phyloP scores from a whole-genome alignment of 495 filamentous ascomycete species.

The Talaromyces thailandensis region DNA sequence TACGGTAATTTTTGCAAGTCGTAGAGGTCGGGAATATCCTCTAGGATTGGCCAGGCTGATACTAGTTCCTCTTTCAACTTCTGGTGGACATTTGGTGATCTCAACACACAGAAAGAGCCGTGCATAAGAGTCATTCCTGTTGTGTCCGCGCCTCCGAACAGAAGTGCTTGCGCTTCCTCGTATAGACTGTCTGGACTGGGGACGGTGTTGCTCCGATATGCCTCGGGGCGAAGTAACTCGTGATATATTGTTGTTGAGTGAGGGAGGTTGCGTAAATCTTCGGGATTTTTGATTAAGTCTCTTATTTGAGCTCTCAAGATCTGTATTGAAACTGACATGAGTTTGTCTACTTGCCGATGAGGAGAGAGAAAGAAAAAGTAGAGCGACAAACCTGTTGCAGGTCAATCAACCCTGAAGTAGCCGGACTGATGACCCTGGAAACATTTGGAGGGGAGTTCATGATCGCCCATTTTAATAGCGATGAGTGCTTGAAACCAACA shows the following conservation, averaged over 20 bases:
- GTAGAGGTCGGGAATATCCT: constrained; percentile 4
- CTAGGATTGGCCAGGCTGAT: constrained; percentile 9
- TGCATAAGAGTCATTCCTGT: constrained; percentile 23
- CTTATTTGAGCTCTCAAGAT: constrained; percentile 14
- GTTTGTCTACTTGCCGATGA: not conserved
- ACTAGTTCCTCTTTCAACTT: constrained; percentile 18
- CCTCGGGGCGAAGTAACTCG: constrained; percentile 19
- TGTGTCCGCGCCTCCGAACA: constrained; percentile 35
- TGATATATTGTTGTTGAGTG: constrained; percentile 29
- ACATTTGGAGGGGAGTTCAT: constrained; percentile 19
- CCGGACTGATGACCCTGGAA: constrained; percentile 16
- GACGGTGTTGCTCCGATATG: constrained; percentile 12
- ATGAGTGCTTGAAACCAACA: constrained; percentile 22
- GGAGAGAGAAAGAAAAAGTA: not conserved
- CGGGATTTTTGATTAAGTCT: constrained; percentile 12
- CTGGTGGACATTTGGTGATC: constrained; percentile 11
- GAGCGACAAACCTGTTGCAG: constrained; percentile 11
- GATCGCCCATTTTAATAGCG: constrained; percentile 17
- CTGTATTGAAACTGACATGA: constrained; percentile 6
- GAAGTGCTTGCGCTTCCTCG: constrained; percentile 25
- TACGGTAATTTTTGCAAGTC: constrained; percentile 26
- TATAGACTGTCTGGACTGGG: constrained; percentile 13
- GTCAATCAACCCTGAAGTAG: constrained; percentile 18
- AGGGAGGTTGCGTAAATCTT: constrained; percentile 15
- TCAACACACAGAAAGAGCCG: constrained; percentile 18